A percentile compares a stretch with the other conserved stretches of the same genome.
These are phyloP conservation scores for Vickermania spadyakhi DNA, from an alignment of 208 protist genomes.

Conservation along the genomic window DNA sequence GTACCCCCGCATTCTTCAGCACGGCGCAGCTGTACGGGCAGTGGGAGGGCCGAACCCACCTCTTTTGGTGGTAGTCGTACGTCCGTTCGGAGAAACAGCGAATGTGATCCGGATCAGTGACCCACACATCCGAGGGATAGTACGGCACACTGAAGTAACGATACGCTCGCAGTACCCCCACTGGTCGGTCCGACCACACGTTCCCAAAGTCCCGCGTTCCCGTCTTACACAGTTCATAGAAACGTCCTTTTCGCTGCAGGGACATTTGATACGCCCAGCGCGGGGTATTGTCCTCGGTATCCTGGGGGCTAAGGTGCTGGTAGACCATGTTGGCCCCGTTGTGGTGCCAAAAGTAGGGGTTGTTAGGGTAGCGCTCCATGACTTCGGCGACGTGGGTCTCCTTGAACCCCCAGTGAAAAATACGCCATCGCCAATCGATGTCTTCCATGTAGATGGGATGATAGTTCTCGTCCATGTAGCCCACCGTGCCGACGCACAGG, in stretches of 20 bases:
- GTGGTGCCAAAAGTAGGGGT: conserved; percentile 1
- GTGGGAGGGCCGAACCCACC: not conserved
- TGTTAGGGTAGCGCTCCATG: not conserved
- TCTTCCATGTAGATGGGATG: conserved; percentile 15
- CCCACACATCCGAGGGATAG: conserved; percentile 10
- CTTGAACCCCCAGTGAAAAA: conserved; percentile 7
- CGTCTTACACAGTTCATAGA: conserved; percentile 1
- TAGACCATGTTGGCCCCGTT: conserved; percentile 4
- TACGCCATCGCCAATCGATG: conserved; percentile 10
- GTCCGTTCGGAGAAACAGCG: not conserved
- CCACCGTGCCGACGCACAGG: conserved; percentile 7
- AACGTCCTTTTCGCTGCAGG: conserved; percentile 3
- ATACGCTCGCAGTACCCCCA: not conserved
- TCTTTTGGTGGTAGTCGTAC: conserved; percentile 1
- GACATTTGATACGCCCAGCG: conserved; percentile 1
- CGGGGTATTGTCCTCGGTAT: not conserved
- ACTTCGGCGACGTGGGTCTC: not conserved
- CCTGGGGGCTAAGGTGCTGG: not conserved
- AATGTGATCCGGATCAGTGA: conserved; percentile 6
- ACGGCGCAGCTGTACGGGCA: conserved; percentile 2
- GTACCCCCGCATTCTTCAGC: not conserved
- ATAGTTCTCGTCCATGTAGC: conserved; percentile 18
- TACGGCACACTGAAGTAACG: conserved; percentile 1
- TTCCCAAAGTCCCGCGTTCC: not conserved
- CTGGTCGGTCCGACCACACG: not conserved